phyloP scores from a whole-genome alignment of 805 yeast genomes.

The Ogataea allantospora region DNA sequence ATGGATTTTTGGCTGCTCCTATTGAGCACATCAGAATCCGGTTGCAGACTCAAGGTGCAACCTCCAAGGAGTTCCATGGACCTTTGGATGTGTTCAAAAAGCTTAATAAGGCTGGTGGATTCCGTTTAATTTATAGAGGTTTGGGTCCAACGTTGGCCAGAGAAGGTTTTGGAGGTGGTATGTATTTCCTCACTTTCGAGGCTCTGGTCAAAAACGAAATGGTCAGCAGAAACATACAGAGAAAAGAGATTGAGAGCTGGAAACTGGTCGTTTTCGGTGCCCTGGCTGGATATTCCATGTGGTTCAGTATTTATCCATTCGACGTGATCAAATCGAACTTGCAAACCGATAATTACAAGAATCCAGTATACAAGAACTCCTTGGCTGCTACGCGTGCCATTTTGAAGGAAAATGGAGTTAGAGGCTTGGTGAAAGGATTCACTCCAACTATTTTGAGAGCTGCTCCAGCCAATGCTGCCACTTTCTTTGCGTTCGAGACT shows the following conservation, averaged over 20 bases:
- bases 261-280: slow-evolving; percentile 88
- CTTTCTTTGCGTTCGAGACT: slow-evolving; percentile 89
- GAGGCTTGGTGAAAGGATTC: slow-evolving; percentile 88
- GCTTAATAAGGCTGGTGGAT: slow-evolving; percentile 53
- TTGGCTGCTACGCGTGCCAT: slow-evolving; percentile 58
- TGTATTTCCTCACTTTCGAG: slow-evolving; percentile 87
- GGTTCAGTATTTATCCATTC: slow-evolving; percentile 83
- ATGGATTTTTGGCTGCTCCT: slow-evolving; percentile 86
- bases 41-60: slow-evolving; percentile 78
- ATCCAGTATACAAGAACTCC: slow-evolving; percentile 59
- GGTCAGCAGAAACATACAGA: slow-evolving; percentile 40
- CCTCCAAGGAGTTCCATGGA: slow-evolving; percentile 54
- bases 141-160: slow-evolving; percentile 77
- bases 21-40: slow-evolving; percentile 94
- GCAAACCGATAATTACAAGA: slow-evolving; percentile 67
- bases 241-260: slow-evolving; percentile 85
- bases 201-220: slow-evolving; percentile 73
- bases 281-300: slow-evolving; percentile 83
- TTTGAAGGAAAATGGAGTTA: slow-evolving; percentile 56
- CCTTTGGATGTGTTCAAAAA: slow-evolving; percentile 71
- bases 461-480: slow-evolving; percentile 97
- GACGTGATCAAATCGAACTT: slow-evolving; percentile 89
- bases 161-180: slow-evolving; percentile 86
- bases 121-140: slow-evolving; percentile 65
- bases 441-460: slow-evolving; percentile 92